Conservation (phyloP, 1,139 yeast genomes). For the Kurtzmaniella quercitrusa region DNA sequence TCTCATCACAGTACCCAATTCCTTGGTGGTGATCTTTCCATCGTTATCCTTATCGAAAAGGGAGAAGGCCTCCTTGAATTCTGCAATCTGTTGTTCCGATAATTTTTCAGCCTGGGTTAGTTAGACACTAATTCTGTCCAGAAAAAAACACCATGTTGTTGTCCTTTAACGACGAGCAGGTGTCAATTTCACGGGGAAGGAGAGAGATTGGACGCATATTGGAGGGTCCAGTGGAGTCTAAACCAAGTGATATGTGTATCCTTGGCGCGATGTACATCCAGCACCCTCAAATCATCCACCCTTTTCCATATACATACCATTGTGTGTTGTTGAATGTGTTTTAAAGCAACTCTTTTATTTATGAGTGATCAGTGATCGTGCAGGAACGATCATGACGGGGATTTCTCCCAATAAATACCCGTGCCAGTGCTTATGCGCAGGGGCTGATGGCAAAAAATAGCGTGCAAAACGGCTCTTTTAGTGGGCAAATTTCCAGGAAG, state of each 20-base stretch:
- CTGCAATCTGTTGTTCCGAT: conserved; percentile 94
- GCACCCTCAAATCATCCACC: not conserved
- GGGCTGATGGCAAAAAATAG: not conserved
- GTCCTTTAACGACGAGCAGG: not conserved
- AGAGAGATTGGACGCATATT: too few relatives aligned
- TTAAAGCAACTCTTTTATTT: not conserved
- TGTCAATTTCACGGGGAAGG: too few relatives aligned
- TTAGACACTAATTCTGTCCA: not conserved
- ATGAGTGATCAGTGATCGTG: not conserved
- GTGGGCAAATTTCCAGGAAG: too few relatives aligned
- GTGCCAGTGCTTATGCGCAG: not conserved
- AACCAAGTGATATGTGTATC: too few relatives aligned
- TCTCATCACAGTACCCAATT: conserved; percentile 97
- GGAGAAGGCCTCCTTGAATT: conserved; percentile 96
- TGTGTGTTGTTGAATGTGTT: not conserved
- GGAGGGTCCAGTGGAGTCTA: too few relatives aligned
- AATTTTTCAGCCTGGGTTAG: conserved; percentile 69
- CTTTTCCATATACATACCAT: not conserved
- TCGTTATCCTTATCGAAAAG: conserved; percentile 94
- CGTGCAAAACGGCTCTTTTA: not conserved
- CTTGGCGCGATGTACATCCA: too few relatives aligned
- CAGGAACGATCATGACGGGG: not conserved
- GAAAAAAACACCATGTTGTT: not conserved
- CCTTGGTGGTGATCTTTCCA: conserved; percentile 92
- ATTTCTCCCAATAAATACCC: not conserved